Conservation (phyloP, 148 eudicot genomes). For the Gaultheria prostrata region DNA sequence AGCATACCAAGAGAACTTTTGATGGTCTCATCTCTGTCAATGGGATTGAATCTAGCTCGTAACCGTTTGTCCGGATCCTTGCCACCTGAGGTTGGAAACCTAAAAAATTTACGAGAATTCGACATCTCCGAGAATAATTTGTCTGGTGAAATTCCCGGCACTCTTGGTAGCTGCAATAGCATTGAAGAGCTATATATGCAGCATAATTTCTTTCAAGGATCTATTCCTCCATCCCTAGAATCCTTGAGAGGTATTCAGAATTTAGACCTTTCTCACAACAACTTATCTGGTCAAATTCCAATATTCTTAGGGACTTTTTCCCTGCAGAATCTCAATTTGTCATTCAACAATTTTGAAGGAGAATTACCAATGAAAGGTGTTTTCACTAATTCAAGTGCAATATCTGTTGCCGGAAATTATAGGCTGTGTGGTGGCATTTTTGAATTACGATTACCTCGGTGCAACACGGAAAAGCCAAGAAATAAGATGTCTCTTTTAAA, state of each 20-base stretch:
- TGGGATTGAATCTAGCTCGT: background rate
- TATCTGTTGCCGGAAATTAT: conserved; percentile 1
- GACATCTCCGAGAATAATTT: background rate
- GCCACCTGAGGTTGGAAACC: background rate
- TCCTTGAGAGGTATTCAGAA: background rate
- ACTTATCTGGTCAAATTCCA: conserved; percentile 16
- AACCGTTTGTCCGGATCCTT: conserved; percentile 10
- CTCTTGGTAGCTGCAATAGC: conserved; percentile 6
- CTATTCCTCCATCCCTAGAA: conserved; percentile 3
- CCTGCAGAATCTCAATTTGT: background rate
- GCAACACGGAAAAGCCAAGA: background rate
- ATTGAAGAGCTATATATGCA: background rate
- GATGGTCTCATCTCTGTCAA: background rate
- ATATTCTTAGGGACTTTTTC: background rate
- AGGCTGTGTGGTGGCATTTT: conserved; percentile 18
- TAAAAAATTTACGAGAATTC: background rate
- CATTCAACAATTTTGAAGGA: background rate
- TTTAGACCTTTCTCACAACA: conserved; percentile 20
- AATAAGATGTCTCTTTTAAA: background rate
- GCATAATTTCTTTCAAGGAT: conserved; percentile 11
- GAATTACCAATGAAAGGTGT: background rate
- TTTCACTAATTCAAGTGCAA: background rate
- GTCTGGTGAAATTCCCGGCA: background rate
- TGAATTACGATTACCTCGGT: background rate
- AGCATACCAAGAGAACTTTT: conserved; percentile 9